phyloP scores from a whole-genome alignment of 768 basidiomycete species.

The Rhizopogon vesiculosus region DNA sequence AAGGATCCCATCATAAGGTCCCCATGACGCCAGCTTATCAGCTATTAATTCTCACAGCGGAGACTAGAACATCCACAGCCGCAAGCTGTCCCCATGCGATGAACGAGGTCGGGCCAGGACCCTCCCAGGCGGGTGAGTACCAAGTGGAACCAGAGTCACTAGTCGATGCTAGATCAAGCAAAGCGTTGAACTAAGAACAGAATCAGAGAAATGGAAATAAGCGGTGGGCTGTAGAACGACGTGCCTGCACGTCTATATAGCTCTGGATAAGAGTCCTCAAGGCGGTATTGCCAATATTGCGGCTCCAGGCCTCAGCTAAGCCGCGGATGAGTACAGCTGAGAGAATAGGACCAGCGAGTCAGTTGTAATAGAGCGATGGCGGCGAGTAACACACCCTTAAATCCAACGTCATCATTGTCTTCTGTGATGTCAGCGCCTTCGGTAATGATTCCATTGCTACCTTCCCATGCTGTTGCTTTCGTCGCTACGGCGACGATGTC shows the following conservation, averaged over 20 bases:
- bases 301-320: conserved; percentile 39
- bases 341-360: background rate
- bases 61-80: background rate
- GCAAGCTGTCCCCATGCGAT: conserved; percentile 5
- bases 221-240: background rate
- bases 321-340: conserved; percentile 43
- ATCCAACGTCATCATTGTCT: conserved; percentile 46
- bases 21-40: background rate
- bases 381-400: conserved; percentile 36
- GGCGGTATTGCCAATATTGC: conserved; percentile 31
- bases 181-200: conserved; percentile 1
- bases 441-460: conserved; percentile 45
- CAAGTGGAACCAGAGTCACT: conserved; percentile 1
- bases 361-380: background rate
- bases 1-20: too few relatives aligned
- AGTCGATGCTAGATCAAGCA: conserved; percentile 1
- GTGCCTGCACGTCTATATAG: conserved; percentile 48
- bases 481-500: conserved; percentile 35
- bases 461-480: conserved; percentile 43
- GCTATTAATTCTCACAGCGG: background rate
- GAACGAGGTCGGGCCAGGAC: conserved; percentile 3
- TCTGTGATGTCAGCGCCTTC: conserved; percentile 38
- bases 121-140: conserved; percentile 7
- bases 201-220: background rate
- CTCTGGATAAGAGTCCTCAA: conserved; percentile 40